Evolutionary conservation across 73 alveolate genomes (phyloP).

Genomic region (Uronychia binucleata): DNA sequence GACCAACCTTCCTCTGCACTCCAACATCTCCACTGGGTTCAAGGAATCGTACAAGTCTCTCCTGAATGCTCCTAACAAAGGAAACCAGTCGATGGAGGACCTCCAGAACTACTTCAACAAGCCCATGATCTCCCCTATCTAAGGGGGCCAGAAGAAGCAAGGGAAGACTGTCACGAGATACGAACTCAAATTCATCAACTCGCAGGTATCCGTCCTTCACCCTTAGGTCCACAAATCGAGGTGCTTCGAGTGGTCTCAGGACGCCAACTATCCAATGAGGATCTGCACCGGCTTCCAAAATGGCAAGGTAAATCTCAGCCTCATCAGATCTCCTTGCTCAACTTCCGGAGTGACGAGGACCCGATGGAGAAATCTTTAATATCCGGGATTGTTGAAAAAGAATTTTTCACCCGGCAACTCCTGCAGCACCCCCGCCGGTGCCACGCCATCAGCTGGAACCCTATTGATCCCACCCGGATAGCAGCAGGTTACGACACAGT

Average conservation of each 20-base stretch:
- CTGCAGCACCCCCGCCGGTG: not conserved
- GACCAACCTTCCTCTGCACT: not conserved
- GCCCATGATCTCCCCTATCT: too few species aligned
- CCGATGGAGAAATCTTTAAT: not conserved
- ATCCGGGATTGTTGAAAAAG: not conserved
- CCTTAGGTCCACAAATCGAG: not conserved
- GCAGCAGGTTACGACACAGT: not conserved
- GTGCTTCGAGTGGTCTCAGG: not conserved
- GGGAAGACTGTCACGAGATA: not conserved
- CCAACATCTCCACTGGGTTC: not conserved
- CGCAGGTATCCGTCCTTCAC: not conserved
- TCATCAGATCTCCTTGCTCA: not conserved
- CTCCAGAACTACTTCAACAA: too few species aligned
- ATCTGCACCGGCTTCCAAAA: not conserved
- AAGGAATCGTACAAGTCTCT: not conserved
- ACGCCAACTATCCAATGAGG: not conserved
- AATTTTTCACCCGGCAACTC: not conserved
- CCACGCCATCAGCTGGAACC: not conserved
- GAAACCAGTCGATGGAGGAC: too few species aligned
- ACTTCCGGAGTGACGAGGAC: not conserved
- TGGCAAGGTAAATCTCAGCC: not conserved
- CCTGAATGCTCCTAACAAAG: not conserved
- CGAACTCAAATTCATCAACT: not conserved
- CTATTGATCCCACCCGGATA: not conserved
- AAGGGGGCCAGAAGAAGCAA: too few species aligned